These are phyloP conservation scores for Rhododendron simsii DNA, from an alignment of 148 eudicot species.

Conservation along the genomic window DNA sequence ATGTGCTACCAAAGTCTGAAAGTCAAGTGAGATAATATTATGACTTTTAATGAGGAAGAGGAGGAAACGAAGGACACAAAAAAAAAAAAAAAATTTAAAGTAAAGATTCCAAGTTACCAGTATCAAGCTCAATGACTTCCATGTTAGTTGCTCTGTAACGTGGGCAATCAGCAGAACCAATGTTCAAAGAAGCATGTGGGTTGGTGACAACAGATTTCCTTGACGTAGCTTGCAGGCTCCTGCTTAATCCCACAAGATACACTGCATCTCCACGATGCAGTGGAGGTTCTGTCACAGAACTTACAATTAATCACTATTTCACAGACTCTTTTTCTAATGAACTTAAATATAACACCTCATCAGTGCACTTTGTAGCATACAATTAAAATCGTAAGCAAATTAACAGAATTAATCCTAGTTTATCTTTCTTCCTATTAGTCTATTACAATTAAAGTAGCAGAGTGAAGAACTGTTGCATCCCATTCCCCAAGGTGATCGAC, in stretches of 20 bases:
- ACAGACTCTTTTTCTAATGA: neutral
- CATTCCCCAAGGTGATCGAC: neutral
- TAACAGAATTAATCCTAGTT: neutral
- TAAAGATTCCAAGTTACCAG: constrained; percentile 45
- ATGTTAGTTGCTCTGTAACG: constrained; percentile 93
- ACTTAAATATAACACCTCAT: neutral
- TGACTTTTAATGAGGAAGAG: neutral
- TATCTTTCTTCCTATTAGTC: neutral
- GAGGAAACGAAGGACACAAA: neutral
- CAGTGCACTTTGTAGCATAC: neutral
- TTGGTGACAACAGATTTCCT: constrained; percentile 93
- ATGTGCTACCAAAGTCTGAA: constrained; percentile 91
- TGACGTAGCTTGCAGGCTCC: constrained; percentile 89
- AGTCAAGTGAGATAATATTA: neutral
- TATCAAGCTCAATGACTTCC: constrained; percentile 98
- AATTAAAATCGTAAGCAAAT: neutral
- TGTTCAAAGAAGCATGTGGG: constrained; percentile 80
- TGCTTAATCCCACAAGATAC: constrained; percentile 90
- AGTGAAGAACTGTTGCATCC: neutral
- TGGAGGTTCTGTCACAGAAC: constrained; percentile 59
- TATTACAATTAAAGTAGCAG: neutral
- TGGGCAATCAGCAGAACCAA: constrained; percentile 89
- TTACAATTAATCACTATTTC: neutral
- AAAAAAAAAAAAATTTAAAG: neutral
- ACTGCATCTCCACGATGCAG: constrained; percentile 91